These are phyloP conservation scores for Wickerhamomyces sp. DNA, from an alignment of 1,139 yeast species.

Conservation along the genomic window DNA sequence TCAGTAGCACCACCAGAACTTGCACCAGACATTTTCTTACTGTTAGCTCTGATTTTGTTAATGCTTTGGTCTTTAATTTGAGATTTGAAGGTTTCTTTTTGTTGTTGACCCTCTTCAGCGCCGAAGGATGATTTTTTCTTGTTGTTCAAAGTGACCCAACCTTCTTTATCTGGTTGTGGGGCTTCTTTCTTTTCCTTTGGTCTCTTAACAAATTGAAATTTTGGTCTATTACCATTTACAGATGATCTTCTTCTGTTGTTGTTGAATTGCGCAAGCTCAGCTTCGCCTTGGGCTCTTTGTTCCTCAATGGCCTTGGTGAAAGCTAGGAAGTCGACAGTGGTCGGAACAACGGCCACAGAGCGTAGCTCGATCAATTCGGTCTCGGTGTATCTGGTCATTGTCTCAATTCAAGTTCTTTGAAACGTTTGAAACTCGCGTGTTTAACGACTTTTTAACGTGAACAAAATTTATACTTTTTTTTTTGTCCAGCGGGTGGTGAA, in stretches of 20 bases:
- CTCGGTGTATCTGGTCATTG: conserved; percentile 62
- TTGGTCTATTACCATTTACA: conserved; percentile 46
- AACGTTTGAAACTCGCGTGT: too few relatives aligned
- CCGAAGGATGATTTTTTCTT: conserved; percentile 43
- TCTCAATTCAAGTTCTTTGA: background rate
- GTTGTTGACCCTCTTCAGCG: conserved; percentile 44
- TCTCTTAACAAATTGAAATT: conserved; percentile 50
- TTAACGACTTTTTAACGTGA: too few relatives aligned
- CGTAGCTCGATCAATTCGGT: conserved; percentile 60
- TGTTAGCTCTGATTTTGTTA: conserved; percentile 66
- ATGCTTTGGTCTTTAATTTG: conserved; percentile 36
- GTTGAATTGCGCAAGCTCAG: conserved; percentile 27
- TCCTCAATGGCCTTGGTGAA: conserved; percentile 64
- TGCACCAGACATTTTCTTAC: conserved; percentile 68
- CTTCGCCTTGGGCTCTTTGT: conserved; percentile 42
- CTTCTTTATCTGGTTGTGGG: conserved; percentile 61
- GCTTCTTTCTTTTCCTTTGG: conserved; percentile 34
- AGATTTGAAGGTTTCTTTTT: conserved; percentile 43
- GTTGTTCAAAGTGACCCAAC: conserved; percentile 70
- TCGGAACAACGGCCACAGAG: conserved; percentile 54
- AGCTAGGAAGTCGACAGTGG: conserved; percentile 57
- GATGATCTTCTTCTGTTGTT: conserved; percentile 57
- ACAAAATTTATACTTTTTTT: too few relatives aligned
- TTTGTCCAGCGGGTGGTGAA: too few relatives aligned
- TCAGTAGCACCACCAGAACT: conserved; percentile 73